These are phyloP conservation scores for Myxozyma mucilagina DNA, from an alignment of 805 yeast species.

Conservation along the genomic window DNA sequence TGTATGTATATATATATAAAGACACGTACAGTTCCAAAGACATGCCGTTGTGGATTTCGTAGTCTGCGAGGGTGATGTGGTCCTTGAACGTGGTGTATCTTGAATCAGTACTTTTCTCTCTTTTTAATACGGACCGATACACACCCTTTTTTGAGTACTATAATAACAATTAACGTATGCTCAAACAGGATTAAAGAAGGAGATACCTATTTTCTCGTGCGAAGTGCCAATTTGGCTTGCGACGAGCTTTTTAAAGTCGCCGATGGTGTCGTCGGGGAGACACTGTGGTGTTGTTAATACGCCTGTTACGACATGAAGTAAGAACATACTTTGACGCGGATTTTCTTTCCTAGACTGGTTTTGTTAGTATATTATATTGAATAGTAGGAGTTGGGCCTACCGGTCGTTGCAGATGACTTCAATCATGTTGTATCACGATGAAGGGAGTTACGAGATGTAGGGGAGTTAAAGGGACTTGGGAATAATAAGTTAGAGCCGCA, in stretches of 20 bases:
- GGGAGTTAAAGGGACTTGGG: background rate
- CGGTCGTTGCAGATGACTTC: slow-evolving; percentile 73
- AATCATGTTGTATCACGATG: slow-evolving; percentile 51
- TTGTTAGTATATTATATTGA: background rate
- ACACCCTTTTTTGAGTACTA: slow-evolving; percentile 72
- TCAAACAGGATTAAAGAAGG: background rate
- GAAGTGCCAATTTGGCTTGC: slow-evolving; percentile 81
- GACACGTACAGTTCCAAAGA: slow-evolving; percentile 71
- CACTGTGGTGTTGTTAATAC: slow-evolving; percentile 45
- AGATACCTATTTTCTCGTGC: slow-evolving; percentile 50
- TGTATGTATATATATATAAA: background rate
- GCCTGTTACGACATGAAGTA: background rate
- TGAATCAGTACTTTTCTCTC: background rate
- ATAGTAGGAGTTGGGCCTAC: slow-evolving; percentile 37
- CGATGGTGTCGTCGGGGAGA: slow-evolving; percentile 77
- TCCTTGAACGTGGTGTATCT: slow-evolving; percentile 74
- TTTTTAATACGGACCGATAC: background rate
- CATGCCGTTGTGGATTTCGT: slow-evolving; percentile 88
- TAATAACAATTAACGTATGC: background rate
- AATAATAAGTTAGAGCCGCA: background rate
- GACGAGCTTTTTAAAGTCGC: slow-evolving; percentile 83
- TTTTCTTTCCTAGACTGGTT: slow-evolving; percentile 76
- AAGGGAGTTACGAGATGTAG: too few relatives aligned
- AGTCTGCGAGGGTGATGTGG: slow-evolving; percentile 89
- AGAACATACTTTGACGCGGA: slow-evolving; percentile 60